Evolutionary conservation across 768 basidiomycete genomes (phyloP).

Genomic region (Auriscalpium microsporum): DNA sequence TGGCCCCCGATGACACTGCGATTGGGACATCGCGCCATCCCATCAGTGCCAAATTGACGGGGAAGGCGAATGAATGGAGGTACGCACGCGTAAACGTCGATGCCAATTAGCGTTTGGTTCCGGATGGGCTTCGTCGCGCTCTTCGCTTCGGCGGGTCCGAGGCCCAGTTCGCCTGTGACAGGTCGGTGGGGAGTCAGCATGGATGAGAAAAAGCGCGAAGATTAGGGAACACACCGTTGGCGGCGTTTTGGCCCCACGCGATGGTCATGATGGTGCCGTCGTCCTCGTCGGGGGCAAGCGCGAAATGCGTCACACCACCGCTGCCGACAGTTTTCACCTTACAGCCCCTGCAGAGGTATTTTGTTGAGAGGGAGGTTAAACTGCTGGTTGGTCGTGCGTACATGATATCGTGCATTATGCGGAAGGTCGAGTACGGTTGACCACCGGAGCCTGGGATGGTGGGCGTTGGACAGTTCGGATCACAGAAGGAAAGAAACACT

Average conservation of each 20-base stretch:
- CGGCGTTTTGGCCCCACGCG: constrained; percentile 79
- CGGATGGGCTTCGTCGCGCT: constrained; percentile 77
- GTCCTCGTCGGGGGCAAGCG: constrained; percentile 68
- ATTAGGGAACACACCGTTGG: constrained; percentile 45
- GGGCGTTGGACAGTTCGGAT: constrained; percentile 2
- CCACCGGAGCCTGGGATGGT: constrained; percentile 68
- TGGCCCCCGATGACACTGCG: constrained; percentile 76
- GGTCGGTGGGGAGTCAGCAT: neutral
- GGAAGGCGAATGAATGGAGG: neutral
- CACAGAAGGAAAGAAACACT: constrained; percentile 4
- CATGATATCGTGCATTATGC: constrained; percentile 83
- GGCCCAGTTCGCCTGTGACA: constrained; percentile 61
- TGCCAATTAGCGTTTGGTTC: constrained; percentile 60
- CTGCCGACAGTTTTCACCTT: constrained; percentile 60
- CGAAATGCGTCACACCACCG: constrained; percentile 89
- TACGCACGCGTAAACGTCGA: constrained; percentile 73
- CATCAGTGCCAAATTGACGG: too few species aligned
- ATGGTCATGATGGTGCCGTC: constrained; percentile 66
- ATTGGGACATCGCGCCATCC: neutral
- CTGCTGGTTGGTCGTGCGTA: constrained; percentile 23
- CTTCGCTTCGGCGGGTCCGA: constrained; percentile 75
- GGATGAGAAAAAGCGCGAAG: neutral
- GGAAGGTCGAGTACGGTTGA: constrained; percentile 82
- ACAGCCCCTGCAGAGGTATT: constrained; percentile 49
- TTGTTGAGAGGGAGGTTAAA: neutral